These are phyloP conservation scores for Coprinopsis sp. DNA, from an alignment of 768 basidiomycete species.

Conservation along the genomic window DNA sequence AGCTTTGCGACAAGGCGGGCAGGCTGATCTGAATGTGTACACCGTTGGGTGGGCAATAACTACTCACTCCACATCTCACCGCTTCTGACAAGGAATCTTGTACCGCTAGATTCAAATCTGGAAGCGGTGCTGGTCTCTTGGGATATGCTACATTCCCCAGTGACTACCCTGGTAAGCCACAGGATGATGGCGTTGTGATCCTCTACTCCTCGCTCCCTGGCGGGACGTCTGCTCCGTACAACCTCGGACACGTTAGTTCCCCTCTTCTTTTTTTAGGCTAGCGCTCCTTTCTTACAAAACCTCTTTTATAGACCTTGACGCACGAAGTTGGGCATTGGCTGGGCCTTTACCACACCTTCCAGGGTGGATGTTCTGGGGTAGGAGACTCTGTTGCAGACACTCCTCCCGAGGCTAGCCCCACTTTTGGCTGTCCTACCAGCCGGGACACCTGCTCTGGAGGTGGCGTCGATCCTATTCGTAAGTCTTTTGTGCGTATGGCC, in stretches of 20 bases:
- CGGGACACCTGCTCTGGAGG: slow-evolving; percentile 33
- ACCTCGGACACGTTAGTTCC: slow-evolving; percentile 34
- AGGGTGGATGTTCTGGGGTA: slow-evolving; percentile 38
- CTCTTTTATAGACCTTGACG: slow-evolving; percentile 34
- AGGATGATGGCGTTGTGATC: slow-evolving; percentile 48
- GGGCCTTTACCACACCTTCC: slow-evolving; percentile 57
- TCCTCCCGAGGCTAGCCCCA: slow-evolving; percentile 40
- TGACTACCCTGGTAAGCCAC: slow-evolving; percentile 32
- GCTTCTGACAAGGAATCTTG: slow-evolving; percentile 12
- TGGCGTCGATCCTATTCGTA: slow-evolving; percentile 45
- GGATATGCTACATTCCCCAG: slow-evolving; percentile 54
- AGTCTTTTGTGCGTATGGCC: slow-evolving; percentile 8
- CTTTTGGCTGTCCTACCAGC: slow-evolving; percentile 36
- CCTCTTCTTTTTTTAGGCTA: neutral
- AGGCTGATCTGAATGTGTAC: slow-evolving; percentile 44
- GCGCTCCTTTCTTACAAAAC: neutral
- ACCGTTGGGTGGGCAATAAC: slow-evolving; percentile 38
- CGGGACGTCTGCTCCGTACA: slow-evolving; percentile 38
- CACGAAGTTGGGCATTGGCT: slow-evolving; percentile 63
- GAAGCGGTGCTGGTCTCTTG: slow-evolving; percentile 39
- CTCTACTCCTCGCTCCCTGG: slow-evolving; percentile 39
- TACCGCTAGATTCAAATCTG: slow-evolving; percentile 31
- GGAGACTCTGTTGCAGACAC: slow-evolving; percentile 45
- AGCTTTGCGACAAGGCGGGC: slow-evolving; percentile 37
- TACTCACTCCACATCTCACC: neutral